Conservation (phyloP, 164 flowering plant genomes). For the Magnolia sinica region DNA sequence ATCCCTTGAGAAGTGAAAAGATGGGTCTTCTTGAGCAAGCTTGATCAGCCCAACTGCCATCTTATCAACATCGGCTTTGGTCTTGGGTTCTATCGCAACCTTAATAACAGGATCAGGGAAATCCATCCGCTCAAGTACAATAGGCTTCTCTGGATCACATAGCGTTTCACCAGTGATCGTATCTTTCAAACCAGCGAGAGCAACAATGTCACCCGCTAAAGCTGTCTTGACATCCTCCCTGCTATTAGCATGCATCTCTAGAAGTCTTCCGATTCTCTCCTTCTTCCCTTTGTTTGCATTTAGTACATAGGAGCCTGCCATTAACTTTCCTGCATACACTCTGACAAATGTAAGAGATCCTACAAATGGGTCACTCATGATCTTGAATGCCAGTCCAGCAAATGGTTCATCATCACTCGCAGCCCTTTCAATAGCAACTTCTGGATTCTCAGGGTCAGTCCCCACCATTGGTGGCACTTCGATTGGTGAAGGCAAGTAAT, state of each 20-base stretch:
- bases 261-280: conserved; percentile 89
- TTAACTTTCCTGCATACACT: conserved; percentile 75
- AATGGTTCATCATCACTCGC: conserved; percentile 86
- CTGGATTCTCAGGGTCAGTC: conserved; percentile 87
- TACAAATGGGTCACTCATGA: conserved; percentile 90
- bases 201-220: conserved; percentile 84
- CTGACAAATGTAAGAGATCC: conserved; percentile 95
- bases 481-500: conserved; percentile 87
- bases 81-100: conserved; percentile 97
- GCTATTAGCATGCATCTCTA: conserved; percentile 98
- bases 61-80: conserved; percentile 93
- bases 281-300: conserved; percentile 93
- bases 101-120: conserved; percentile 98
- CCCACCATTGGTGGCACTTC: conserved; percentile 90
- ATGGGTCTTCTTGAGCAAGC: conserved; percentile 97
- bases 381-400: conserved; percentile 92
- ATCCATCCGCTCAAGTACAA: conserved; percentile 94
- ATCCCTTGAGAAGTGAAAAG: conserved; percentile 97
- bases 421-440: conserved; percentile 45
- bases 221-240: conserved; percentile 85
- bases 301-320: conserved; percentile 79
- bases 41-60: conserved; percentile 82
- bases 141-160: conserved; percentile 69
- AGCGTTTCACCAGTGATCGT: conserved; percentile 94
- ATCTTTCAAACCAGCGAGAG: conserved; percentile 93